Percentiles rank a stretch among this genome's conserved stretches.
phyloP scores from a whole-genome alignment of 2,329 filamentous ascomycete species.

The Ceratocystis ficicola region DNA sequence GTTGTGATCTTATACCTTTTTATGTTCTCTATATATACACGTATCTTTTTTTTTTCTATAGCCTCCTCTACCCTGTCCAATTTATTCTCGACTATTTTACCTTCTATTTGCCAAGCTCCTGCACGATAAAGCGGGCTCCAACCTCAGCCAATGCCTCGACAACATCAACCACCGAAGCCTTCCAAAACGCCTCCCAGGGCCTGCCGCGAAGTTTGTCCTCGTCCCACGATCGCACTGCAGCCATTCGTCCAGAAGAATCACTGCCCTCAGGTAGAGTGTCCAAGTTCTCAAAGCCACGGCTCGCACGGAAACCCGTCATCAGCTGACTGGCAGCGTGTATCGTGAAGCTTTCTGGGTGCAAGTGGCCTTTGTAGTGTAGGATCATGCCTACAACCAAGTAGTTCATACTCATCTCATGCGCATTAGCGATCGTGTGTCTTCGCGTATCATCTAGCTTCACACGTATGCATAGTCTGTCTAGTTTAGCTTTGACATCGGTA shows the following conservation, averaged over 20 bases:
- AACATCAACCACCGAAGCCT: conserved; percentile 38
- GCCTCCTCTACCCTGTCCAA: not conserved
- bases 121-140: conserved; percentile 34
- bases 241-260: too few species aligned
- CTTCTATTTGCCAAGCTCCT: conserved; percentile 30
- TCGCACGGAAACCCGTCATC: conserved; percentile 36
- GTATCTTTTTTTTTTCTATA: not conserved
- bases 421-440: not conserved
- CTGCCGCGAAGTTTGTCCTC: conserved; percentile 31
- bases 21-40: not conserved
- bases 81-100: not conserved
- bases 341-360: conserved; percentile 29
- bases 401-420: conserved; percentile 34
- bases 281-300: conserved; percentile 13
- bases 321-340: conserved; percentile 34
- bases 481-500: conserved; percentile 19
- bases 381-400: conserved; percentile 25
- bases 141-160: conserved; percentile 37
- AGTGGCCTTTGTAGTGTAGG: conserved; percentile 30
- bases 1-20: not conserved
- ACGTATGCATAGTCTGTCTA: conserved; percentile 13
- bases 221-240: conserved; percentile 20
- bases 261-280: conserved; percentile 7
- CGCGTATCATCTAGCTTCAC: conserved; percentile 25
- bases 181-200: conserved; percentile 37